A percentile compares a stretch with the other conserved stretches of the same genome.
Evolutionary conservation across 495 filamentous ascomycete species (phyloP).

Genomic region (Lepidopterella palustris): DNA sequence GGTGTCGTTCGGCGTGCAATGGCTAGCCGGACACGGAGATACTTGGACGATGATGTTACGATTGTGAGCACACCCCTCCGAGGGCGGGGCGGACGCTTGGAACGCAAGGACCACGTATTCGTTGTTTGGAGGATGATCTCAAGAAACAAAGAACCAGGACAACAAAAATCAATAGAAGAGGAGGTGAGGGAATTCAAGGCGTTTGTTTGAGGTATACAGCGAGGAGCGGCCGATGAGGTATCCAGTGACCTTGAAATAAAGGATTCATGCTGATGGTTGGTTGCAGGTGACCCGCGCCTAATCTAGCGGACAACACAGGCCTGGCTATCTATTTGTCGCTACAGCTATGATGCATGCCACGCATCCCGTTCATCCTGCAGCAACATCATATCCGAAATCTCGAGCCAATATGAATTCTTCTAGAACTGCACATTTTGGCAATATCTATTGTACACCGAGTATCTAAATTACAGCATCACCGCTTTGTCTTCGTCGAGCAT

Average conservation of each 20-base stretch:
- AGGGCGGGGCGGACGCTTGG: neutral
- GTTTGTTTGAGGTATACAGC: neutral
- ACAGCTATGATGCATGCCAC: too few relatives aligned
- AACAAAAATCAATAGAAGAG: neutral
- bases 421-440: neutral
- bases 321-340: neutral
- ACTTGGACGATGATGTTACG: neutral
- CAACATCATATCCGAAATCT: too few relatives aligned
- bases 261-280: neutral
- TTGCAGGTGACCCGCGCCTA: neutral
- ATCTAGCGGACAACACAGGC: neutral
- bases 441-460: conserved; percentile 5
- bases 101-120: neutral
- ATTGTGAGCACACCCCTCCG: neutral
- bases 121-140: neutral
- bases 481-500: neutral
- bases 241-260: neutral
- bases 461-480: conserved; percentile 10
- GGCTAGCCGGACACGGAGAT: neutral
- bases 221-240: neutral
- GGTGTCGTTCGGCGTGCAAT: neutral
- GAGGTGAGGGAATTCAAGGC: neutral
- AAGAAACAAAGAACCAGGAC: neutral
- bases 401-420: neutral
- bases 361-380: too few relatives aligned